Percentiles rank a stretch among this genome's conserved stretches.
Evolutionary conservation across 164 flowering plant genomes (phyloP).

Genomic region (Macadamia integrifolia): DNA sequence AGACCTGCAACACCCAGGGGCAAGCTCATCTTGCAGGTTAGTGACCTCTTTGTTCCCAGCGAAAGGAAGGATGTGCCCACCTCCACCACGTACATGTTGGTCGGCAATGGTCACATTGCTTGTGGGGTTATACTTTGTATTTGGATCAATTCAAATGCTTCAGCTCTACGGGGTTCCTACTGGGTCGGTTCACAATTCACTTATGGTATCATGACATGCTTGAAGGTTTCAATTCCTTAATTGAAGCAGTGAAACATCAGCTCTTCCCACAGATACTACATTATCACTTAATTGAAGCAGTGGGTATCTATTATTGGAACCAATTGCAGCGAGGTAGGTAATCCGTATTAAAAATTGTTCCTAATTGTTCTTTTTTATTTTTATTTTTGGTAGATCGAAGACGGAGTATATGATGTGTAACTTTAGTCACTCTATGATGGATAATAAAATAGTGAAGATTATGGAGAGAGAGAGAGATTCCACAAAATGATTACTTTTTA

Average conservation of each 20-base stretch:
- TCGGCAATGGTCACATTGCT: conserved; percentile 49
- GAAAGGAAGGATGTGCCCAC: conserved; percentile 57
- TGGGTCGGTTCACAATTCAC: conserved; percentile 25
- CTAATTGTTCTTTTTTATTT: background rate
- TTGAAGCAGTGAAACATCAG: conserved; percentile 44
- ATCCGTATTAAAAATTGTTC: background rate
- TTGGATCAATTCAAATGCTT: conserved; percentile 53
- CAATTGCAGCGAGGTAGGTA: background rate
- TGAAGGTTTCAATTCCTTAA: conserved; percentile 17
- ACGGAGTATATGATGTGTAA: too few species aligned
- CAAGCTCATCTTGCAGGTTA: conserved; percentile 1
- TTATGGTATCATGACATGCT: background rate
- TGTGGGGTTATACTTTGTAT: conserved; percentile 28
- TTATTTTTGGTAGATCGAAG: background rate
- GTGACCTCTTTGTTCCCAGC: conserved; percentile 49
- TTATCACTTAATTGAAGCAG: conserved; percentile 59
- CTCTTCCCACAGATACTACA: conserved; percentile 70
- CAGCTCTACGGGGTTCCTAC: conserved; percentile 57
- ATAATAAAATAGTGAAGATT: too few species aligned
- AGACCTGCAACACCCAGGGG: too few species aligned
- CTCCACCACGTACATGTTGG: conserved; percentile 49
- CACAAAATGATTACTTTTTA: too few species aligned
- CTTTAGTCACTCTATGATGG: too few species aligned
- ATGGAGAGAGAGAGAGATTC: too few species aligned
- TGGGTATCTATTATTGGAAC: conserved; percentile 22